phyloP scores from a whole-genome alignment of 1,284 basidiomycete species.

The Apiotrichum sp. region DNA sequence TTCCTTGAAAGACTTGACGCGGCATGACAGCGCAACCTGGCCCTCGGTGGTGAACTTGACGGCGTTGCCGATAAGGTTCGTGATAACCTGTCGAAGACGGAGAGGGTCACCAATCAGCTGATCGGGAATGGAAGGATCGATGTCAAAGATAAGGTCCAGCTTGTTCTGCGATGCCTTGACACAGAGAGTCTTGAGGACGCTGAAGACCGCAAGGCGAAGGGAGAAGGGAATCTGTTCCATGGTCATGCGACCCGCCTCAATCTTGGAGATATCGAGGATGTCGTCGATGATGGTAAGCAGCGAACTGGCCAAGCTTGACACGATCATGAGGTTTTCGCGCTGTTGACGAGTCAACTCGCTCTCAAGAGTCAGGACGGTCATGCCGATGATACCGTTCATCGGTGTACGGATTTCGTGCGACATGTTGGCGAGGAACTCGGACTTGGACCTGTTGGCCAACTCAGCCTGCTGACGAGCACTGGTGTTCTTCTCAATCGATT shows the following conservation, averaged over 20 bases:
- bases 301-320: conserved; percentile 89
- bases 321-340: conserved; percentile 93
- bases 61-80: conserved; percentile 83
- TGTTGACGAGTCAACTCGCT: conserved; percentile 84
- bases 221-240: conserved; percentile 99
- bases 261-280: conserved; percentile 97
- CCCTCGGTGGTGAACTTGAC: conserved; percentile 95
- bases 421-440: conserved; percentile 97
- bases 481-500: conserved; percentile 98
- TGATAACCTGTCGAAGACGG: conserved; percentile 72
- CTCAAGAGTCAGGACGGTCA: conserved; percentile 68
- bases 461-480: conserved; percentile 96
- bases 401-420: conserved; percentile 96
- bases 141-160: conserved; percentile 92
- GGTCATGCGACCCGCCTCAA: conserved; percentile 97
- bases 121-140: conserved; percentile 93
- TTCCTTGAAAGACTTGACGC: conserved; percentile 61
- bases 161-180: conserved; percentile 97
- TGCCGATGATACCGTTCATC: conserved; percentile 98
- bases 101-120: conserved; percentile 95
- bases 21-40: conserved; percentile 82
- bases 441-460: conserved; percentile 91
- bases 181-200: conserved; percentile 95
- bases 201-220: conserved; percentile 93
- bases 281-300: conserved; percentile 96